Conservation (phyloP, 768 basidiomycete species). For the Lentinula sp. region DNA sequence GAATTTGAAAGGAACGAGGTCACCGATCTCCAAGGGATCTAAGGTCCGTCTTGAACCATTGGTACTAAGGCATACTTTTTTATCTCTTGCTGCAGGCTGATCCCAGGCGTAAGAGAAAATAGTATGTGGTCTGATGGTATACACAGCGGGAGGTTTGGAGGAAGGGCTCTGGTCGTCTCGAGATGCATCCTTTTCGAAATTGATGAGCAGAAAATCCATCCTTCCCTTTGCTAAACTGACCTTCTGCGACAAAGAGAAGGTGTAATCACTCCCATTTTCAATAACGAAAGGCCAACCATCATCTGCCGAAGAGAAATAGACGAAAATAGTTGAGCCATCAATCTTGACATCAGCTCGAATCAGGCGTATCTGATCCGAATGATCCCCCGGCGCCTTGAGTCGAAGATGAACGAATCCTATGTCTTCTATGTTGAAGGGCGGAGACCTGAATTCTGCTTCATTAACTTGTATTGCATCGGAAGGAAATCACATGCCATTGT, state of each 20-base stretch:
- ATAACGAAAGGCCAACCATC: slow-evolving; percentile 87
- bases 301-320: slow-evolving; percentile 60
- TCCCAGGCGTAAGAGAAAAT: slow-evolving; percentile 87
- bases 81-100: slow-evolving; percentile 76
- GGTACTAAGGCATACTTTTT: slow-evolving; percentile 63
- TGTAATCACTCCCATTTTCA: slow-evolving; percentile 80
- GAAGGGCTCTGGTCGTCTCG: slow-evolving; percentile 26
- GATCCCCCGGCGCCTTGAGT: slow-evolving; percentile 36
- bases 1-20: slow-evolving; percentile 85
- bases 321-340: slow-evolving; percentile 83
- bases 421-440: slow-evolving; percentile 87
- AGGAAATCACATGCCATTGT: slow-evolving; percentile 51
- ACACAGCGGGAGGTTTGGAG: slow-evolving; percentile 37
- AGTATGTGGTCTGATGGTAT: slow-evolving; percentile 52
- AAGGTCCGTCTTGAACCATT: slow-evolving; percentile 59
- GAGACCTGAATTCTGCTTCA: slow-evolving; percentile 54
- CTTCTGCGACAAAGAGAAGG: slow-evolving; percentile 66
- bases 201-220: slow-evolving; percentile 13
- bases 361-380: slow-evolving; percentile 36
- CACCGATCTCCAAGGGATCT: slow-evolving; percentile 95
- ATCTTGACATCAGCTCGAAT: slow-evolving; percentile 75
- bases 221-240: slow-evolving; percentile 31
- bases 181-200: slow-evolving; percentile 33
- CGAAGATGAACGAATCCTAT: slow-evolving; percentile 82
- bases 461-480: slow-evolving; percentile 1